A percentile compares a stretch with the other conserved stretches of the same genome.
phyloP scores from a whole-genome alignment of 163 green algal species.

The Volvox carteri region DNA sequence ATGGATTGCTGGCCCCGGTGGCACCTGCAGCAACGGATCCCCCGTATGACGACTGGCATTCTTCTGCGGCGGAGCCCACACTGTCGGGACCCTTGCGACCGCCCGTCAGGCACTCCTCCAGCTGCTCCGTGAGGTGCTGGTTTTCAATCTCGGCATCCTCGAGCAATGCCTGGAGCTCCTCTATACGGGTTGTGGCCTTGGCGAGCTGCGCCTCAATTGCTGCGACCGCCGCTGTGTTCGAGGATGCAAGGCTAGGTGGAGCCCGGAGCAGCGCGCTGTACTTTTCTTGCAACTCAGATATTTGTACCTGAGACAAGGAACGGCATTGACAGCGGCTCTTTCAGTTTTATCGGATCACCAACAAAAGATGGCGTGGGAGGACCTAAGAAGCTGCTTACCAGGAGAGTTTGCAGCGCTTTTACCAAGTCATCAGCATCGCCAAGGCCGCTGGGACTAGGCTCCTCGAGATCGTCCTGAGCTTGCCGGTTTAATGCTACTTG shows the following conservation, averaged over 20 bases:
- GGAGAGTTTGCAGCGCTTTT: background rate
- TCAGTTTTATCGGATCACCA: background rate
- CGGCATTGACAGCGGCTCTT: background rate
- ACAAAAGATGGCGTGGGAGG: background rate
- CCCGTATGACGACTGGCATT: constrained; percentile 26
- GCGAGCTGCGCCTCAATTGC: constrained; percentile 12
- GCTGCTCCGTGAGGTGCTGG: constrained; percentile 52
- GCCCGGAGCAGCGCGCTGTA: background rate
- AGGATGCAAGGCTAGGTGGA: background rate
- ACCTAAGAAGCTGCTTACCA: background rate
- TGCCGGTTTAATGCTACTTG: background rate
- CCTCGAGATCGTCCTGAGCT: background rate
- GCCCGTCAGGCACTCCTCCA: constrained; percentile 44
- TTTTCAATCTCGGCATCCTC: constrained; percentile 55
- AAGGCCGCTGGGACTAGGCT: background rate
- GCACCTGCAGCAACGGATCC: constrained; percentile 22
- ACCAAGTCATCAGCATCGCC: constrained; percentile 17
- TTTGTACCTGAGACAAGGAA: background rate
- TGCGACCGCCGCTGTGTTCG: background rate
- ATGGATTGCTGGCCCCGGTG: constrained; percentile 16
- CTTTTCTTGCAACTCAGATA: constrained; percentile 9
- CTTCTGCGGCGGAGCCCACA: constrained; percentile 30
- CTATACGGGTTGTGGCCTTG: constrained; percentile 8
- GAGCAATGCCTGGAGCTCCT: constrained; percentile 37
- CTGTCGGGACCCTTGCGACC: constrained; percentile 27